Percentiles rank a stretch among this genome's conserved stretches.
phyloP scores from a whole-genome alignment of 768 basidiomycete genomes.

The Arthromyces matolae region DNA sequence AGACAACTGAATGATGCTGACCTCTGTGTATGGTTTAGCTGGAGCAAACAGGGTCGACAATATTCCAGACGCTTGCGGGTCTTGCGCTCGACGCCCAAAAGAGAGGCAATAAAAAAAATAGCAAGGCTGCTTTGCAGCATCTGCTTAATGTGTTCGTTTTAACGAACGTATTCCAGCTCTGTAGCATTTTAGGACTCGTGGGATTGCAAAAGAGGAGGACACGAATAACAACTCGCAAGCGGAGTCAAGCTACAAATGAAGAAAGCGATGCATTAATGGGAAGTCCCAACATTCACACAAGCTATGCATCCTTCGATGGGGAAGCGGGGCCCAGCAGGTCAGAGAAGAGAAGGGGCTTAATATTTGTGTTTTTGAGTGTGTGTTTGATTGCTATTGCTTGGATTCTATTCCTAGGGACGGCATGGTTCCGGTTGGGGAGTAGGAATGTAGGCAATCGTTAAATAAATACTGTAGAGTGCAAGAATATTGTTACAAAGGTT shows the following conservation, averaged over 20 bases:
- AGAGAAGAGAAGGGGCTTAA: conserved; percentile 45
- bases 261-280: conserved; percentile 11
- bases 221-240: conserved; percentile 15
- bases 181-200: conserved; percentile 47
- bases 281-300: conserved; percentile 14
- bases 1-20: too few relatives aligned
- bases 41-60: conserved; percentile 70
- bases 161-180: conserved; percentile 54
- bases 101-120: conserved; percentile 22
- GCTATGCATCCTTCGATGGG: conserved; percentile 19
- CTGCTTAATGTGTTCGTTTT: conserved; percentile 55
- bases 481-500: not conserved
- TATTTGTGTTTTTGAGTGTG: conserved; percentile 43
- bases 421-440: conserved; percentile 51
- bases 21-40: too few relatives aligned
- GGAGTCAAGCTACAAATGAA: not conserved
- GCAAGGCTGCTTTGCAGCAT: conserved; percentile 40
- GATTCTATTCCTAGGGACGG: conserved; percentile 62
- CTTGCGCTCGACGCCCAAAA: conserved; percentile 52
- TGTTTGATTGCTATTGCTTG: conserved; percentile 50
- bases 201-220: conserved; percentile 44
- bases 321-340: conserved; percentile 18
- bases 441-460: not conserved
- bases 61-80: conserved; percentile 72
- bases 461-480: not conserved